Evolutionary conservation across 2,329 filamentous ascomycete genomes (phyloP), one percentile per base, ranked within the genome.

Genomic region (Decorospora gaudefroyi): DNA sequence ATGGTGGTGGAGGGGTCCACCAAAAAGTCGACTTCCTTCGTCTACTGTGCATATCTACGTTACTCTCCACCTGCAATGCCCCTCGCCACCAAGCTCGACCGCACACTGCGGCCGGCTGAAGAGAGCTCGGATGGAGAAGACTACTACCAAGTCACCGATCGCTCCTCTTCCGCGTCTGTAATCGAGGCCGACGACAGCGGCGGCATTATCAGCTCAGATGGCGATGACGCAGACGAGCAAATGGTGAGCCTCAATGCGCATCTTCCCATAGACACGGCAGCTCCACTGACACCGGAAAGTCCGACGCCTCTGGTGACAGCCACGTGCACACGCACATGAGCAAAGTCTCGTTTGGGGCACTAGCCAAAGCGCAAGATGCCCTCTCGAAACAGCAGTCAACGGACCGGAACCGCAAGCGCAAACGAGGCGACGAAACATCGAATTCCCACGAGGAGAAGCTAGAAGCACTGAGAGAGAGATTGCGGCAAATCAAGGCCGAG

Each of bases 321-420:
- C 69, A 76, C 41, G 70, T 74, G 16, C 64, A 75, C 34, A 66
- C 72, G 10, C 66, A 73, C 22, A 70, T 85, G 45, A 77, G 75
- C 60, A 78, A 76, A 49, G 83, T 96, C 54, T 93, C 90, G 16
- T 96, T 97, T 63, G 91, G 90, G 51, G 88, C 88, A n/a, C 77
- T 96, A 27, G 89, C 88, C 53, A 88, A 89, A 76, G 91, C 90
- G 1, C 89, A 95, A 74, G 85, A 85, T 26, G 80, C 83, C 0
- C 72, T 95, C 21, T 55, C 71, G 72, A 70, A 57, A 48, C 53
- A 56, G 30, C 69, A 46, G 39, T 55, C 57, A 8, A 37, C 55
- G 2, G 64, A 47, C 38, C 60, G 66, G 51, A 74, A 47, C 38
- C 60, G 66, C 51, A 74, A 74, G 67, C 72, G 69, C 39, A 77